These are phyloP conservation scores for Gorgonomyces haynaldii DNA, from an alignment of 192 early-diverging fungal species.

Conservation along the genomic window DNA sequence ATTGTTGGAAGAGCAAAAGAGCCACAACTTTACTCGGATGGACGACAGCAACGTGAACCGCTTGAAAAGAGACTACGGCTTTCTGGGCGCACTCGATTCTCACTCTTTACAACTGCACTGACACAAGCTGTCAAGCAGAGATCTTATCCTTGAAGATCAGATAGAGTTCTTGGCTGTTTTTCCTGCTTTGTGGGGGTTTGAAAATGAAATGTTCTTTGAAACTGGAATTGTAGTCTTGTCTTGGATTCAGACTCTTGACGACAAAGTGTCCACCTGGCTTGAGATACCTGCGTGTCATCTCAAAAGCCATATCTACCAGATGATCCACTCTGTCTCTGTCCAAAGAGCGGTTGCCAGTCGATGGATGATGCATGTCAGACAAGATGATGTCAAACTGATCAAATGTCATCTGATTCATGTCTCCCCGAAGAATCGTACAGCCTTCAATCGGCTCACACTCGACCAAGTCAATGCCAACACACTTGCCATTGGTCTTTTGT, in stretches of 20 bases:
- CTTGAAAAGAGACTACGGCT: no score
- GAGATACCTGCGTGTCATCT: constrained; percentile 27
- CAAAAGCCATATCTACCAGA: constrained; percentile 56
- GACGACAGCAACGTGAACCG: no score
- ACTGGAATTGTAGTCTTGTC: no score
- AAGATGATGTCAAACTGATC: constrained; percentile 24
- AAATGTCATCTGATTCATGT: constrained; percentile 38
- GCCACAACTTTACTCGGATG: no score
- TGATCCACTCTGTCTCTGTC: constrained; percentile 46
- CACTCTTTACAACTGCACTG: no score
- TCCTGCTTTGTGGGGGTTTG: no score
- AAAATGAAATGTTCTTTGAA: no score
- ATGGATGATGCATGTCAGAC: constrained; percentile 74
- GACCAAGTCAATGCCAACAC: constrained; percentile 62
- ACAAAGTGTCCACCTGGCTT: constrained; percentile 47
- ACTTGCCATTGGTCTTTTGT: constrained; percentile 24
- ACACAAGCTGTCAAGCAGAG: no score
- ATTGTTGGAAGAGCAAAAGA: no score
- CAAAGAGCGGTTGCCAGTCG: constrained; percentile 54
- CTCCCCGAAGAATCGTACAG: constrained; percentile 51
- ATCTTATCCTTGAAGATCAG: no score
- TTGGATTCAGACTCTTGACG: constrained; percentile 56
- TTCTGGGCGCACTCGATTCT: no score
- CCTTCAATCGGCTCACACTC: constrained; percentile 56
- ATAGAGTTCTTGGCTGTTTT: no score